Conservation (phyloP, 2,329 filamentous ascomycete genomes). For the Botrytis sinoallii region DNA sequence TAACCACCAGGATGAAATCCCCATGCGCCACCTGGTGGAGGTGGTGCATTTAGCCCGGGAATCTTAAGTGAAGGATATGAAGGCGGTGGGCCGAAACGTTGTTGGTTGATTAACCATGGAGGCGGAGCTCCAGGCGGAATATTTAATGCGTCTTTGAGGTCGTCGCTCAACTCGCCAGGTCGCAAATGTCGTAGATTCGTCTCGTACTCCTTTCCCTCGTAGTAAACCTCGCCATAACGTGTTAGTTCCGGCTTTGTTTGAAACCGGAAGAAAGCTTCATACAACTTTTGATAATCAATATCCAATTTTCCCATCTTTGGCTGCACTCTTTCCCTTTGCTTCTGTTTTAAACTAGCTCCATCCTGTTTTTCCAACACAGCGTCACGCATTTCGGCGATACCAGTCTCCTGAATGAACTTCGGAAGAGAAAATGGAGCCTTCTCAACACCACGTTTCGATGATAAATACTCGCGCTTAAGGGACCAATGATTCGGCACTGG, state of each 20-base stretch:
- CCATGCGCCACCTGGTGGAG: constrained; percentile 85
- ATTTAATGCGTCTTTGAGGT: constrained; percentile 85
- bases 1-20: constrained; percentile 94
- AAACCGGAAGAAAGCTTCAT: constrained; percentile 97
- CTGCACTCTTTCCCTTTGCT: constrained; percentile 88
- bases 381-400: constrained; percentile 97
- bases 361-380: constrained; percentile 95
- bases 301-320: constrained; percentile 97
- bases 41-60: constrained; percentile 88
- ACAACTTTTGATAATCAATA: constrained; percentile 97
- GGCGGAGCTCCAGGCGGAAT: constrained; percentile 92
- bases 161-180: constrained; percentile 84
- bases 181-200: constrained; percentile 88
- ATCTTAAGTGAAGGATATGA: constrained; percentile 96
- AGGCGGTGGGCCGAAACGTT: constrained; percentile 87
- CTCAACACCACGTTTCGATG: constrained; percentile 94
- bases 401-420: constrained; percentile 95
- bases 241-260: constrained; percentile 95
- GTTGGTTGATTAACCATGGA: constrained; percentile 96
- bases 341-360: constrained; percentile 87
- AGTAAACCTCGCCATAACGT: constrained; percentile 97
- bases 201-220: constrained; percentile 97
- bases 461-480: constrained; percentile 93
- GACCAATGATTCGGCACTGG: constrained; percentile 94
- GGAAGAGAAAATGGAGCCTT: constrained; percentile 90